Base-by-base conservation (phyloP, 305 asterid genomes). In the Nicotiana rustica region DNA sequence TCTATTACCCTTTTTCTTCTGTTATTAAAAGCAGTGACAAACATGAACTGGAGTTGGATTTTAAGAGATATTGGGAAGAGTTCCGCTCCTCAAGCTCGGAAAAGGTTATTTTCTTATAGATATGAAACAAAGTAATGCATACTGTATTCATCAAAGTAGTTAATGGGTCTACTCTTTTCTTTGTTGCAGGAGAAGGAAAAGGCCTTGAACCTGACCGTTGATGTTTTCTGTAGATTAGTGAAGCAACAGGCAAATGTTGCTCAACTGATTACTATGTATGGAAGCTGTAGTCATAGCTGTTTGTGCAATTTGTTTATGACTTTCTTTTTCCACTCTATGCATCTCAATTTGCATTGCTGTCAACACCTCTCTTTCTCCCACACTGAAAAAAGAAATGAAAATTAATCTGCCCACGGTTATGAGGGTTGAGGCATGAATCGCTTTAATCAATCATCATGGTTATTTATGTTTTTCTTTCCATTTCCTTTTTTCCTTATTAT, bases 151-250 rank as follows among this genome's bases (percentile, higher is more conserved):
- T 67, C 15, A 7, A 49, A 57, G 60, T 77, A 15, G 65, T 77
- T 88, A 35, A 83, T 81, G 71, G 59, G 18, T 56, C 18, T 79
- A 87, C 87, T 88, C 77, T 83, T 62, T 89, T 86, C 87, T 44
- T 31, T 77, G 80, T 85, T 87, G 90, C 97, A 97, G 99, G 98
- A 95, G 87, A 97, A 97, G 92, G 98, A 97, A 90, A 93, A 88
- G 88, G 97, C 99, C 88, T 90, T 97, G 92, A 95, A 93, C 87
- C 88, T 92, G 95, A 90, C 99, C 47, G 89, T 97, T 86, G 98
- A 97, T 87, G 89, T 90, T 85, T 97, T 97, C 91, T 94, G 97
- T 95, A 94, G 96, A 95, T 89, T 97, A 91, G 97, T 87, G 91
- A 92, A 90, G 93, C 96, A 95, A 86, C 97, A 93, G 79, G 82